Conservation (phyloP, 805 yeast species). For the Ogataea polymorpha region DNA sequence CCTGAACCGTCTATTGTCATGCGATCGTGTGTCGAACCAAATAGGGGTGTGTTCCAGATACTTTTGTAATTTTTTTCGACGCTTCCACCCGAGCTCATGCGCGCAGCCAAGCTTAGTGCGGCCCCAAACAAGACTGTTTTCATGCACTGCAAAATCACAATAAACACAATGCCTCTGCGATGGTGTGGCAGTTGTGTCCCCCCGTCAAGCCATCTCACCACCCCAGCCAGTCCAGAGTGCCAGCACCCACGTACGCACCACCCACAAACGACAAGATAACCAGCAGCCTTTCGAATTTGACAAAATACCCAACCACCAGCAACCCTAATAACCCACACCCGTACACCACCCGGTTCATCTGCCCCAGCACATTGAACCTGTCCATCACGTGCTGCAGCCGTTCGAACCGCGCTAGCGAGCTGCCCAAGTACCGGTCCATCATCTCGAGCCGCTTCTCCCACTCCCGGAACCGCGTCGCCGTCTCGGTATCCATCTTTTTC, state of each 20-base stretch:
- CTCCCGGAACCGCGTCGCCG: not conserved
- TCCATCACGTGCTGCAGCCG: conserved; percentile 3
- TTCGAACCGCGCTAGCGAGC: conserved; percentile 8
- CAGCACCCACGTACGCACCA: conserved; percentile 11
- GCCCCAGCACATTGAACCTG: conserved; percentile 4
- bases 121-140: not conserved
- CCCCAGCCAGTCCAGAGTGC: conserved; percentile 3
- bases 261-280: conserved; percentile 6
- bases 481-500: not conserved
- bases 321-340: not conserved
- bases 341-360: conserved; percentile 5
- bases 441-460: conserved; percentile 6
- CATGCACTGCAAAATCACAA: too few relatives aligned
- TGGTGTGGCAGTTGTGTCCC: too few relatives aligned
- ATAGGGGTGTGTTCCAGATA: too few relatives aligned
- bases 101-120: not conserved
- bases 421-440: conserved; percentile 6
- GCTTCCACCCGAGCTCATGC: not conserved
- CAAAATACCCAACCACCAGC: conserved; percentile 2
- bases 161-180: too few relatives aligned
- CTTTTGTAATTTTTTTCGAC: not conserved
- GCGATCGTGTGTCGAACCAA: not conserved
- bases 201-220: not conserved
- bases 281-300: conserved; percentile 6
- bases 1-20: not conserved